Evolutionary conservation across 2,329 filamentous ascomycete species (phyloP).

Genomic region (Trichoderma lentiforme): DNA sequence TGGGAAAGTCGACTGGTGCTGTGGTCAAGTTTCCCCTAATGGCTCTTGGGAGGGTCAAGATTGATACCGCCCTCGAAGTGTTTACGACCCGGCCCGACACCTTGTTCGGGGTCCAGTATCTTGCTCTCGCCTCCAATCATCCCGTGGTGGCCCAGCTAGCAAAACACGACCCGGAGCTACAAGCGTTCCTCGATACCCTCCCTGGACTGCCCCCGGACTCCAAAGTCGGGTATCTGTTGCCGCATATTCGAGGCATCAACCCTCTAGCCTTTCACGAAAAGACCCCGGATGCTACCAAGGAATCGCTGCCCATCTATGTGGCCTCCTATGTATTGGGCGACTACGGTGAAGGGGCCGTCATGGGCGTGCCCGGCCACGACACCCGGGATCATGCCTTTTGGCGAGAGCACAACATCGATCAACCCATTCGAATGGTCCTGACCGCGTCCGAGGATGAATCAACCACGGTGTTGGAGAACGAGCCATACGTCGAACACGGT

Average conservation of each 20-base stretch:
- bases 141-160: slow-evolving; percentile 63
- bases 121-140: slow-evolving; percentile 73
- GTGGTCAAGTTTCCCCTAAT: slow-evolving; percentile 67
- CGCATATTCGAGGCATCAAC: slow-evolving; percentile 59
- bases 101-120: slow-evolving; percentile 79
- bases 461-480: slow-evolving; percentile 40
- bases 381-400: slow-evolving; percentile 75
- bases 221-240: slow-evolving; percentile 66
- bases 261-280: slow-evolving; percentile 58
- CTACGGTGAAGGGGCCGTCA: slow-evolving; percentile 83
- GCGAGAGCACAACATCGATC: slow-evolving; percentile 61
- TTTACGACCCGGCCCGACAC: slow-evolving; percentile 87
- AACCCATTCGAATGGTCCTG: slow-evolving; percentile 63
- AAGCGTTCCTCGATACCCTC: slow-evolving; percentile 64
- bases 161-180: slow-evolving; percentile 56
- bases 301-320: slow-evolving; percentile 70
- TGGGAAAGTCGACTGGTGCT: slow-evolving; percentile 74
- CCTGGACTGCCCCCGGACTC: slow-evolving; percentile 52
- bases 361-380: slow-evolving; percentile 90
- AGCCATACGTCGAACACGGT: slow-evolving; percentile 64
- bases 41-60: slow-evolving; percentile 35
- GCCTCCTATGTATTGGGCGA: slow-evolving; percentile 82
- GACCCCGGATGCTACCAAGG: slow-evolving; percentile 48
- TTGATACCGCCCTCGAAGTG: slow-evolving; percentile 58
- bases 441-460: slow-evolving; percentile 48